phyloP scores from a whole-genome alignment of 225 moss, liverwort and hornwort genomes.

The Marchantia polymorpha region DNA sequence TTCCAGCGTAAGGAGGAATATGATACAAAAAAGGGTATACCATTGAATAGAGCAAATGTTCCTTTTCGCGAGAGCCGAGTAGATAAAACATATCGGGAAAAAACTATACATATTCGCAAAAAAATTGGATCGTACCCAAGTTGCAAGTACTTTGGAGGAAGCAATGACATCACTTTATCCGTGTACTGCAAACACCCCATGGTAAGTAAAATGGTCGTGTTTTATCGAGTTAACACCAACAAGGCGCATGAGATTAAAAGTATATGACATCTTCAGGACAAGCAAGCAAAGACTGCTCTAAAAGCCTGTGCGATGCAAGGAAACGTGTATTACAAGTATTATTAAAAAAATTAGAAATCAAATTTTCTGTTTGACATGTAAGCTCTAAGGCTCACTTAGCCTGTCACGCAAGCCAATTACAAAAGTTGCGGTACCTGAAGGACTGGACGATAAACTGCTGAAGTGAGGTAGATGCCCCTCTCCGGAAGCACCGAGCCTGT shows the following conservation, averaged over 20 bases:
- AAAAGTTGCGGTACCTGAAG: slow-evolving; percentile 62
- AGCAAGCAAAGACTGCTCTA: too few relatives aligned
- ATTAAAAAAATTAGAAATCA: too few relatives aligned
- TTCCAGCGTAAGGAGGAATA: neutral
- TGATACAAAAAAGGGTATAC: too few relatives aligned
- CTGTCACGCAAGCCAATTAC: neutral
- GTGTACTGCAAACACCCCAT: slow-evolving; percentile 69
- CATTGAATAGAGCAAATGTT: too few relatives aligned
- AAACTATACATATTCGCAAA: too few relatives aligned
- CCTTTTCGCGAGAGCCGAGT: too few relatives aligned
- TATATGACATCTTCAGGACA: too few relatives aligned
- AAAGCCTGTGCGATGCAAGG: too few relatives aligned
- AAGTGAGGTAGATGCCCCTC: slow-evolving; percentile 98
- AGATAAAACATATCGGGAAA: too few relatives aligned
- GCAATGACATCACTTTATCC: slow-evolving; percentile 88
- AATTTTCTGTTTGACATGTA: neutral
- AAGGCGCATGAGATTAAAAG: neutral
- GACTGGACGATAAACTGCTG: slow-evolving; percentile 98
- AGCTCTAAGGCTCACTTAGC: neutral
- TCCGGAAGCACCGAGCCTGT: slow-evolving; percentile 91
- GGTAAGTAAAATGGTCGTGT: neutral
- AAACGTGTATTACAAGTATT: too few relatives aligned
- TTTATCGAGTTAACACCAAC: neutral
- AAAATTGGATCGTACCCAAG: slow-evolving; percentile 58
- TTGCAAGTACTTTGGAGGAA: slow-evolving; percentile 92